A percentile compares a stretch with the other conserved stretches of the same genome.
phyloP scores from a whole-genome alignment of 2,329 filamentous ascomycete genomes.

The Xylariales sp. region DNA sequence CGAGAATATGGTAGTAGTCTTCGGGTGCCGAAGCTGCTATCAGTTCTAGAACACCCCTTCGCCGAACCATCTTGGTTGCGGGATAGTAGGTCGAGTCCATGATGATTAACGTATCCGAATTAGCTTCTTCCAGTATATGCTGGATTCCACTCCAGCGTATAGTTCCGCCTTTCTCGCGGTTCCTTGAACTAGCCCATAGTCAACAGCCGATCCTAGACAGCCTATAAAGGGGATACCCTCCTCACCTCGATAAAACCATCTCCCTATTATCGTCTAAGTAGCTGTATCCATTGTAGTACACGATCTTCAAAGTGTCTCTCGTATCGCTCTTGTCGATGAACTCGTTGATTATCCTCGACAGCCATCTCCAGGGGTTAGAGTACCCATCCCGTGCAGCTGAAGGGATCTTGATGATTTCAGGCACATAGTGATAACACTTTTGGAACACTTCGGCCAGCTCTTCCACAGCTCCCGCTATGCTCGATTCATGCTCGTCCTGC shows the following conservation, averaged over 20 bases:
- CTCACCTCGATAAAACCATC: constrained; percentile 68
- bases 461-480: constrained; percentile 56
- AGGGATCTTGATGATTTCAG: constrained; percentile 63
- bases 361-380: constrained; percentile 65
- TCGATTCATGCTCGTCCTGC: constrained; percentile 63
- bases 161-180: constrained; percentile 57
- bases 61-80: constrained; percentile 62
- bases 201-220: constrained; percentile 35
- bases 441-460: constrained; percentile 64
- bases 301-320: constrained; percentile 67
- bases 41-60: constrained; percentile 66
- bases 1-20: constrained; percentile 60
- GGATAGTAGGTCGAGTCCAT: constrained; percentile 71
- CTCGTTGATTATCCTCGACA: constrained; percentile 62
- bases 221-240: neutral
- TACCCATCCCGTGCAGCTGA: constrained; percentile 57
- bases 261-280: constrained; percentile 66
- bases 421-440: constrained; percentile 64
- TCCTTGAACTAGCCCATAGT: constrained; percentile 57
- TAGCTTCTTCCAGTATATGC: constrained; percentile 66
- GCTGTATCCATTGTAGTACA: constrained; percentile 68
- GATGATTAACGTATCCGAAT: constrained; percentile 66
- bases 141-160: constrained; percentile 69
- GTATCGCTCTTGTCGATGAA: constrained; percentile 66
- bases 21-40: constrained; percentile 67